phyloP scores from a whole-genome alignment of 805 yeast genomes.

The Ogataea zsoltii region DNA sequence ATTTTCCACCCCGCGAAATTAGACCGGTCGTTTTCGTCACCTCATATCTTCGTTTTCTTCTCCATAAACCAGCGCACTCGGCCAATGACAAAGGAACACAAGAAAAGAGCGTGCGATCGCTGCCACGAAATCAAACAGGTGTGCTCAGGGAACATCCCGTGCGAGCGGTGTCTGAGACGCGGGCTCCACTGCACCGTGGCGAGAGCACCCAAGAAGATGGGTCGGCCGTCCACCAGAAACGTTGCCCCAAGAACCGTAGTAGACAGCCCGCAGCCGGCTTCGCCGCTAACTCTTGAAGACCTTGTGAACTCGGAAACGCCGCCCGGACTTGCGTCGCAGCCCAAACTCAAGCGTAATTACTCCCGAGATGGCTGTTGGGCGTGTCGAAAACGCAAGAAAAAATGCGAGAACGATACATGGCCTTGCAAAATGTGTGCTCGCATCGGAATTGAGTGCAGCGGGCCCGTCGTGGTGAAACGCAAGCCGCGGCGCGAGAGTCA shows the following conservation, averaged over 20 bases:
- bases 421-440: conserved; percentile 24
- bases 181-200: conserved; percentile 14
- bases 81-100: conserved; percentile 1
- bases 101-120: conserved; percentile 30
- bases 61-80: neutral
- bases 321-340: neutral
- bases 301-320: too few species aligned
- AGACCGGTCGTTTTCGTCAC: neutral
- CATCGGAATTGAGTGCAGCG: conserved; percentile 14
- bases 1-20: neutral
- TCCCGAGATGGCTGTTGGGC: conserved; percentile 23
- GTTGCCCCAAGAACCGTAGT: too few species aligned
- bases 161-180: conserved; percentile 21
- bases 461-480: neutral
- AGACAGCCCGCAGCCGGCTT: too few species aligned
- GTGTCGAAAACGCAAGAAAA: conserved; percentile 28
- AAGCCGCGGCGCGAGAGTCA: neutral
- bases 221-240: conserved; percentile 23
- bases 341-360: conserved; percentile 10
- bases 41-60: neutral
- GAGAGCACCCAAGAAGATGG: conserved; percentile 24
- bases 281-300: too few species aligned
- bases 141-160: conserved; percentile 26
- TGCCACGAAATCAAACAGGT: conserved; percentile 31
- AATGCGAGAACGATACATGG: conserved; percentile 31